Evolutionary conservation across 768 basidiomycete species (phyloP), one percentile per base, ranked within the genome.

Genomic region (Pleurotus sapidus): DNA sequence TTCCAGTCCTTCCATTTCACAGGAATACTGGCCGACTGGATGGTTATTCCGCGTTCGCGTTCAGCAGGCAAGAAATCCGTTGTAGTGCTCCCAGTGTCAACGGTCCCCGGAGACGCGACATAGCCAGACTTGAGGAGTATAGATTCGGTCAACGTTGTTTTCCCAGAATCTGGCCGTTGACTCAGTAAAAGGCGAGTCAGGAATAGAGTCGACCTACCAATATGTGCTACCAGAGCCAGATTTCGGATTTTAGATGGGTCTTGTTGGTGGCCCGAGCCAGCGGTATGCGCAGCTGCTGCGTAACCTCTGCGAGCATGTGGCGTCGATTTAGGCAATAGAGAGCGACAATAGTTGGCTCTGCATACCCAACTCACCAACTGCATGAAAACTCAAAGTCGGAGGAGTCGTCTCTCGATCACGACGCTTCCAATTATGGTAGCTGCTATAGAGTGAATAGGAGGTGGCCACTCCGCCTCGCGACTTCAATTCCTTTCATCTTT

Each of bases 51-150:
- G 53, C 93, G 81, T 70, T 94, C 92, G 57, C 93, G 80, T 71
- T 95, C 93, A 0, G 91, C 91, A 4, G 92, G 92, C 17, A 95
- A 75, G 60, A 94, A 95, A 68, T 95, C 93, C 3, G 93, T 95
- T 1, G 87, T 93, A 5, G 93, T 95, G 61, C 92, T 94, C 17
- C 93, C 93, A 3, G 87, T 89, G 67, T 95, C 93, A 11, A 95
- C 93, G 2, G 93, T 85, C 18, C 93, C 93, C 8, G 91, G 82
- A 24, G 80, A 72, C 4, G 84, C 77, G 25, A 95, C 74, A 68
- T 90, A 93, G 1, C 82, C 79, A 5, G 91, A 91, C 53, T 81
- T 84, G 56, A 88, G 80, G 20, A 95, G 77, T 42, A 95, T 89
- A 8, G 93, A 94, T 72, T 95, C 92, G 1, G 92, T 93, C 23